Conservation (phyloP, 169 alveolate genomes). For the Prorocentrum cordatum region DNA sequence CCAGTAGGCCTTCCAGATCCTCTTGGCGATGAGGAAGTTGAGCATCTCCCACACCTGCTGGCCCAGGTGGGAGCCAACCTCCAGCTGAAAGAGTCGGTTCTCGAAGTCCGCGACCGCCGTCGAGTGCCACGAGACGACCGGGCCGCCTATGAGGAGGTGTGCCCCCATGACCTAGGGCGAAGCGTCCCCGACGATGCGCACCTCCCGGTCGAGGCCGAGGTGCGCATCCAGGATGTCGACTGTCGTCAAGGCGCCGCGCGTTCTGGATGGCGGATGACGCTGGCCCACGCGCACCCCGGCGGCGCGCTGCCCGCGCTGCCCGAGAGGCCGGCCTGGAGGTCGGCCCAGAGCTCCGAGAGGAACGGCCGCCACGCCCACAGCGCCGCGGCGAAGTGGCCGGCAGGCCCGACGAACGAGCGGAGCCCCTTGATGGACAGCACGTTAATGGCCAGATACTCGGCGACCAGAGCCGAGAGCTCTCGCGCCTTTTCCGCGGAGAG, state of each 20-base stretch:
- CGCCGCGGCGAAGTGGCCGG: background rate
- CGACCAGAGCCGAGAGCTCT: background rate
- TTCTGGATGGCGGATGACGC: too few species aligned
- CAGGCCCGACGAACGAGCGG: background rate
- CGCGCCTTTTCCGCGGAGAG: background rate
- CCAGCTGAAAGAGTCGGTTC: background rate
- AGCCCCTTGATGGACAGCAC: background rate
- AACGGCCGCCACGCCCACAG: conserved; percentile 1
- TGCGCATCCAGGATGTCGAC: background rate
- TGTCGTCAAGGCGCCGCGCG: background rate
- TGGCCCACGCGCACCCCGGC: too few species aligned
- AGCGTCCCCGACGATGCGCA: background rate
- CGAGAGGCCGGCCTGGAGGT: background rate
- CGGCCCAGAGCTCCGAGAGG: background rate
- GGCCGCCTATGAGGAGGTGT: background rate
- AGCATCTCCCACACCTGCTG: conserved; percentile 2
- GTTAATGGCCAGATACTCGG: background rate
- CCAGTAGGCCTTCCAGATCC: background rate
- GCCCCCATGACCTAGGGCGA: background rate
- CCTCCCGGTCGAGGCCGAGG: background rate
- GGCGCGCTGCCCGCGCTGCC: too few species aligned
- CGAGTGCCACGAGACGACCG: background rate
- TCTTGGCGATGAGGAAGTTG: background rate
- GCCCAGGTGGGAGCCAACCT: background rate
- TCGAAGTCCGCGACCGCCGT: background rate